A percentile compares a stretch with the other conserved stretches of the same genome.
phyloP scores from a whole-genome alignment of 345 rosid species.

The Eucalyptus cloeziana region DNA sequence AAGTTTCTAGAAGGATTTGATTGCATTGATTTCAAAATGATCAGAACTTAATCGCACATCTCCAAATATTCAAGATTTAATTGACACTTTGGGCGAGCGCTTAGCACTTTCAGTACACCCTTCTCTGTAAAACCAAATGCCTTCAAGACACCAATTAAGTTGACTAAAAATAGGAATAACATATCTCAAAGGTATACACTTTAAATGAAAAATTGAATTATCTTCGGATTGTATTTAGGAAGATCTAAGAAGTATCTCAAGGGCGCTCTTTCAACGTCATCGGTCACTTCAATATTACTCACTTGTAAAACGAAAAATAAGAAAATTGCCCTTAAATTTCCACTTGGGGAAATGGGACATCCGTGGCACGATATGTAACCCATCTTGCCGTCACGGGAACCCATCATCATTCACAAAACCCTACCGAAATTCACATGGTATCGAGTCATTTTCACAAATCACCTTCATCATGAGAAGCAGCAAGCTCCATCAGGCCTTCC shows the following conservation, averaged over 20 bases:
- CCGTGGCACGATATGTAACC: neutral
- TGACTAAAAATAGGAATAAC: rapidly evolving
- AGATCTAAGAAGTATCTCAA: neutral
- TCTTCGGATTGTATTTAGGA: neutral
- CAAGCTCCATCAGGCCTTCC: neutral
- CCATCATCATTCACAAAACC: neutral
- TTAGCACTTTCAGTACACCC: neutral
- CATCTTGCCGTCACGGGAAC: neutral
- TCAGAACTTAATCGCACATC: rapidly evolving
- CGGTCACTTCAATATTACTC: too few species aligned
- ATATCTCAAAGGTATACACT: neutral
- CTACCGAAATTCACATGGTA: neutral
- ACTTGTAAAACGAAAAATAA: too few species aligned
- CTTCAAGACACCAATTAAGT: neutral
- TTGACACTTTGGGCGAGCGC: rapidly evolving
- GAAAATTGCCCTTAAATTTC: neutral
- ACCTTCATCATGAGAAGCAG: neutral
- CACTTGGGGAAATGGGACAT: neutral
- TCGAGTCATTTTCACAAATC: neutral
- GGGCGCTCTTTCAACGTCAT: neutral
- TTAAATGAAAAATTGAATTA: too few species aligned
- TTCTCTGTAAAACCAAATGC: neutral
- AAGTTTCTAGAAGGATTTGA: neutral
- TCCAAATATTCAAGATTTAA: neutral
- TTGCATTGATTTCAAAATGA: neutral